Evolutionary conservation across 108 stramenopile genomes (phyloP).

Genomic region (Thalassiosira profunda): DNA sequence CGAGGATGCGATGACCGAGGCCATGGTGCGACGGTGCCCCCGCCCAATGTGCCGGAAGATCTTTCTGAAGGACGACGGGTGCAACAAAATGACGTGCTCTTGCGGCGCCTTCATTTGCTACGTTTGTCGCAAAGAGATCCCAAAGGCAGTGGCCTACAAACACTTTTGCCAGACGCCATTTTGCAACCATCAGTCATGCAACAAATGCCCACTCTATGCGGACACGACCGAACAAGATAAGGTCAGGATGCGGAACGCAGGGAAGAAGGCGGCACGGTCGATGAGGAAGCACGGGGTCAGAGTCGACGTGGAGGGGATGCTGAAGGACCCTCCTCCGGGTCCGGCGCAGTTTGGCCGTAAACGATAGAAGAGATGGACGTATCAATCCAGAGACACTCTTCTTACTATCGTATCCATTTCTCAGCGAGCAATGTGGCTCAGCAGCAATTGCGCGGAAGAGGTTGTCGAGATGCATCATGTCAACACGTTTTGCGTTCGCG

Average conservation of each 20-base stretch:
- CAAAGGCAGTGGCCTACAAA: conserved; percentile 54
- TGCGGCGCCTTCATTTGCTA: conserved; percentile 85
- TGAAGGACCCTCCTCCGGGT: conserved; percentile 25
- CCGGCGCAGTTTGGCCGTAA: too few species aligned
- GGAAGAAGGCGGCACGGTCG: conserved; percentile 63
- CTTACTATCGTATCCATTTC: too few species aligned
- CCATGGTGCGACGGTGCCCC: conserved; percentile 84
- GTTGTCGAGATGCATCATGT: too few species aligned
- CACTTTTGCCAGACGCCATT: conserved; percentile 88
- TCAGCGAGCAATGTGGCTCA: too few species aligned
- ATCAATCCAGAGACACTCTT: too few species aligned
- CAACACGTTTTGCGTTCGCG: too few species aligned
- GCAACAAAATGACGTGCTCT: conserved; percentile 91
- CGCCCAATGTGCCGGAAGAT: conserved; percentile 64
- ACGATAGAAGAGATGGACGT: too few species aligned
- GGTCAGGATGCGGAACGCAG: conserved; percentile 78
- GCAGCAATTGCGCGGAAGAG: too few species aligned
- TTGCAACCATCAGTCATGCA: conserved; percentile 77
- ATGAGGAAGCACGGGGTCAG: conserved; percentile 24
- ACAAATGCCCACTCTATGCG: conserved; percentile 73
- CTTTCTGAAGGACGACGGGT: conserved; percentile 76
- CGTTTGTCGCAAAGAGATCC: conserved; percentile 70
- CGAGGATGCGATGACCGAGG: conserved; percentile 90
- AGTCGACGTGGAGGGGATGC: conserved; percentile 31
- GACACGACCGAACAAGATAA: conserved; percentile 72